phyloP scores from a whole-genome alignment of 2,329 filamentous ascomycete species.

The Aureobasidium sp. region DNA sequence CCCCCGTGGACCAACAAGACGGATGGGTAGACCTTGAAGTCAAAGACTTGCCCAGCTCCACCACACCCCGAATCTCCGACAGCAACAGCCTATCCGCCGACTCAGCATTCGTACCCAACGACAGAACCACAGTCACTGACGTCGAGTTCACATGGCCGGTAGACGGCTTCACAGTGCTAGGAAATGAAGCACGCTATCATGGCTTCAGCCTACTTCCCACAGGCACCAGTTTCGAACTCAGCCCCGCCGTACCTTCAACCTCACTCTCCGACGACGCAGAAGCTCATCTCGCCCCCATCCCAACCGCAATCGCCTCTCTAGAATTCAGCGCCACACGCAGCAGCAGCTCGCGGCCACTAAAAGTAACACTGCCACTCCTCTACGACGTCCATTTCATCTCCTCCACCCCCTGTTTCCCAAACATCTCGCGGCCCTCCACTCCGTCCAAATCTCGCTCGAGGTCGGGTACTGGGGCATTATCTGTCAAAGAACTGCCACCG shows the following conservation, averaged over 20 bases:
- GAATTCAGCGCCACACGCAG: constrained; percentile 20
- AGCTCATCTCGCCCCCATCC: constrained; percentile 1
- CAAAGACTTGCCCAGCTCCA: constrained; percentile 25
- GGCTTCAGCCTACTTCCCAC: constrained; percentile 20
- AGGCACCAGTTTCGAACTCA: constrained; percentile 1
- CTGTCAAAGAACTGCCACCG: constrained; percentile 24
- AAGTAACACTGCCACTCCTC: constrained; percentile 34
- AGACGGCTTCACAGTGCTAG: constrained; percentile 27
- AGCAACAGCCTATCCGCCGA: constrained; percentile 28
- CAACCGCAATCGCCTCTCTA: not conserved
- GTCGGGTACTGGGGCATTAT: not conserved
- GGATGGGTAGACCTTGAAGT: constrained; percentile 46
- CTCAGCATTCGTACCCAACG: constrained; percentile 31
- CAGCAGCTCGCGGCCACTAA: not conserved
- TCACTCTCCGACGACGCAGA: too few relatives aligned
- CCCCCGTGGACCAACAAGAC: constrained; percentile 35
- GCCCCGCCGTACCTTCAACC: not conserved
- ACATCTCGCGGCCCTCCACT: constrained; percentile 11
- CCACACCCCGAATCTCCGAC: constrained; percentile 31
- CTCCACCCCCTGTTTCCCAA: constrained; percentile 43
- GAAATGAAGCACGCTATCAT: constrained; percentile 24
- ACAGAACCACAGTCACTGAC: constrained; percentile 21
- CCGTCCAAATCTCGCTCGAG: not conserved
- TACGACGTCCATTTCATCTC: constrained; percentile 50
- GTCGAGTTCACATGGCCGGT: constrained; percentile 31